phyloP scores from a whole-genome alignment of 306 rosid genomes.

The Comarum palustre region DNA sequence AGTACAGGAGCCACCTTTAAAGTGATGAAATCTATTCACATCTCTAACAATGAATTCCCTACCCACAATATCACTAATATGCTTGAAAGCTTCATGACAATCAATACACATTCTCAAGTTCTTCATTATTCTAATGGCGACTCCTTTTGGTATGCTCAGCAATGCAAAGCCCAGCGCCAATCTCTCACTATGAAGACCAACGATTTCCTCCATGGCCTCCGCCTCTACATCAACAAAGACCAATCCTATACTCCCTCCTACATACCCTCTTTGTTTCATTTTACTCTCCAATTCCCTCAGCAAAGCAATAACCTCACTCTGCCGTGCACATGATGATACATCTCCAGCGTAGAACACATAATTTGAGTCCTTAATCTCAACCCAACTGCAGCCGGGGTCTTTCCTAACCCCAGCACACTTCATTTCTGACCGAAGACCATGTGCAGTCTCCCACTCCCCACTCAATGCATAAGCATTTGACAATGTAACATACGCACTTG shows the following conservation, averaged over 20 bases:
- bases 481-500: conserved; percentile 62
- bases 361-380: conserved; percentile 62
- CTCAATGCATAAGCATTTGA: conserved; percentile 66
- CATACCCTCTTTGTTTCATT: conserved; percentile 75
- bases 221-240: conserved; percentile 74
- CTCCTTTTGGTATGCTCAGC: conserved; percentile 57
- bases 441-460: conserved; percentile 75
- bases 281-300: conserved; percentile 53
- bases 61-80: conserved; percentile 65
- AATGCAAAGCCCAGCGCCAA: conserved; percentile 80
- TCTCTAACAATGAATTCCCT: conserved; percentile 77
- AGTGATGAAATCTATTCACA: conserved; percentile 83
- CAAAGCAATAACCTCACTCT: conserved; percentile 41
- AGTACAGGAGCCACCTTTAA: conserved; percentile 54
- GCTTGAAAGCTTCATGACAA: conserved; percentile 74
- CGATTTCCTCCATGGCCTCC: conserved; percentile 59
- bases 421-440: conserved; percentile 53
- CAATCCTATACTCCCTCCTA: conserved; percentile 55
- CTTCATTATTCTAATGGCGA: conserved; percentile 75
- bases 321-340: conserved; percentile 35
- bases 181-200: conserved; percentile 79
- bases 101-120: conserved; percentile 76
- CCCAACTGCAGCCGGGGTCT: conserved; percentile 89
- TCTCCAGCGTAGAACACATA: conserved; percentile 72
- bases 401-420: conserved; percentile 53